These are phyloP conservation scores for Aspergillus conjunctus DNA, from an alignment of 495 filamentous ascomycete genomes.

Conservation along the genomic window DNA sequence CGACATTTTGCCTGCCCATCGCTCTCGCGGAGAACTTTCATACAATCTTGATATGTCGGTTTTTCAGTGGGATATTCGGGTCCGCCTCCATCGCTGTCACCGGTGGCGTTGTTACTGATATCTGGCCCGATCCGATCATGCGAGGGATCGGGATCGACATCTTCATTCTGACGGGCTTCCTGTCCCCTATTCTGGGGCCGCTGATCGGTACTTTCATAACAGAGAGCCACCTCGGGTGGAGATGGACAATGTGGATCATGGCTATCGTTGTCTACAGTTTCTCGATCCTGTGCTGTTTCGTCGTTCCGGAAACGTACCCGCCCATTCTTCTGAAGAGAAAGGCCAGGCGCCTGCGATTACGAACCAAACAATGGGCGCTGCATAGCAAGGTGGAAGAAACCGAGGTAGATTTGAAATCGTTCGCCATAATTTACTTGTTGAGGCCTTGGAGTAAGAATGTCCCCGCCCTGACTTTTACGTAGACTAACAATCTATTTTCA, in stretches of 20 bases:
- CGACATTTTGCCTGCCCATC: constrained; percentile 58
- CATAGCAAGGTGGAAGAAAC: constrained; percentile 27
- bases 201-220: constrained; percentile 58
- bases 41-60: constrained; percentile 57
- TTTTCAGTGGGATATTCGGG: constrained; percentile 58
- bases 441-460: too few relatives aligned
- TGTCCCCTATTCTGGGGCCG: constrained; percentile 58
- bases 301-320: constrained; percentile 57
- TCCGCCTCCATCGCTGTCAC: constrained; percentile 58
- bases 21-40: constrained; percentile 55
- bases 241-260: constrained; percentile 61
- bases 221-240: constrained; percentile 52
- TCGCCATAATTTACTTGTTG: too few relatives aligned
- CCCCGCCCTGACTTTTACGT: too few relatives aligned
- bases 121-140: constrained; percentile 57
- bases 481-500: constrained; percentile 36
- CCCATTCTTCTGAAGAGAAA: constrained; percentile 51
- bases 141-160: constrained; percentile 57
- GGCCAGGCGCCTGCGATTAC: constrained; percentile 51
- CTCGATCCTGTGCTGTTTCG: constrained; percentile 40
- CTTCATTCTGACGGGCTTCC: constrained; percentile 54
- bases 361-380: constrained; percentile 60
- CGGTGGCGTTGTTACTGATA: constrained; percentile 58
- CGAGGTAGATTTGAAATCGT: background rate
- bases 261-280: constrained; percentile 52